These are phyloP conservation scores for Ceratobasidium sp. DNA, from an alignment of 1,284 basidiomycete species.

Conservation along the genomic window DNA sequence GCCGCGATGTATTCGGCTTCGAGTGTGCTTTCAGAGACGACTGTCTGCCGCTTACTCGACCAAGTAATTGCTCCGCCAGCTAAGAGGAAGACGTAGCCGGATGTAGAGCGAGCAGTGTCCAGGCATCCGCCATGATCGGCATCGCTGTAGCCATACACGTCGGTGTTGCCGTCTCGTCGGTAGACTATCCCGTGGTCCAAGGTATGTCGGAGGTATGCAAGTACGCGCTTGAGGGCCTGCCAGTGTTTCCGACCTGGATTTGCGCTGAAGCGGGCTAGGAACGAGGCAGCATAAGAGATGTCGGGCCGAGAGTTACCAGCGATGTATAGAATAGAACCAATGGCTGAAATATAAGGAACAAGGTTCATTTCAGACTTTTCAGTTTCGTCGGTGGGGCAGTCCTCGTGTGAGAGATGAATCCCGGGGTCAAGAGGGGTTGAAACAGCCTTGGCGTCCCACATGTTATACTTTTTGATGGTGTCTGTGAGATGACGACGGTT, in stretches of 20 bases:
- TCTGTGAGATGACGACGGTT: constrained; percentile 46
- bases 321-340: not conserved
- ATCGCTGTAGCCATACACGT: not conserved
- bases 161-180: not conserved
- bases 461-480: constrained; percentile 31
- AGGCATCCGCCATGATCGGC: not conserved
- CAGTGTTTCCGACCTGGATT: constrained; percentile 48
- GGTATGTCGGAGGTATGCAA: constrained; percentile 50
- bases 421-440: constrained; percentile 34
- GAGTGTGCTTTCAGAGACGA: constrained; percentile 14
- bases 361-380: constrained; percentile 32
- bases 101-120: constrained; percentile 14
- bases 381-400: not conserved
- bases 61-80: constrained; percentile 28
- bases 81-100: constrained; percentile 28
- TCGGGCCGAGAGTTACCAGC: not conserved
- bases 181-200: constrained; percentile 41
- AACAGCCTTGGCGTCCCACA: constrained; percentile 21
- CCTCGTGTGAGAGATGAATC: constrained; percentile 20
- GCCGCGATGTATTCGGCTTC: constrained; percentile 43
- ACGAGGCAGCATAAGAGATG: constrained; percentile 41
- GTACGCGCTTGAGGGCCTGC: constrained; percentile 48
- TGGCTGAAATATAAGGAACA: not conserved
- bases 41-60: constrained; percentile 39
- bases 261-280: constrained; percentile 45